These are phyloP conservation scores for Lathyrus tuberosus DNA, from an alignment of 306 rosid genomes.

Conservation along the genomic window DNA sequence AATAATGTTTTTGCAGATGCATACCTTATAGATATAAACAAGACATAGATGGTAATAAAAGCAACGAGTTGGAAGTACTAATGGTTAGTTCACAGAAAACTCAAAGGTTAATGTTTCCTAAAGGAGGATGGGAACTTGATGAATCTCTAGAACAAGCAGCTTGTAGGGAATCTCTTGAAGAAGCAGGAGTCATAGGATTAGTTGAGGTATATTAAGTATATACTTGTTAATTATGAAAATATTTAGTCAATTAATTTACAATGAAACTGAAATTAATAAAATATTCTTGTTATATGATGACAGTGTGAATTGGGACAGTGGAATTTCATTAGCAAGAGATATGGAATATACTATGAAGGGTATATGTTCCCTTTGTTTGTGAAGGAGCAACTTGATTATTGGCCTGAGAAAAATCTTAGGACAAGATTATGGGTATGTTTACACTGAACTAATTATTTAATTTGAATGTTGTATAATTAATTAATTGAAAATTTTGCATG, in stretches of 20 bases:
- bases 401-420: slow-evolving; percentile 87
- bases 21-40: slow-evolving; percentile 84
- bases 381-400: slow-evolving; percentile 80
- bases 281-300: background rate
- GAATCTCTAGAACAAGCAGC: slow-evolving; percentile 96
- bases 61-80: slow-evolving; percentile 72
- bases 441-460: background rate
- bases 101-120: slow-evolving; percentile 80
- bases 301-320: slow-evolving; percentile 90
- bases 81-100: slow-evolving; percentile 92
- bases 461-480: background rate
- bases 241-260: background rate
- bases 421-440: slow-evolving; percentile 78
- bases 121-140: slow-evolving; percentile 99
- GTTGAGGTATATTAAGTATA: slow-evolving; percentile 60
- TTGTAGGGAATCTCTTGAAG: slow-evolving; percentile 86
- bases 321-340: slow-evolving; percentile 88
- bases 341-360: slow-evolving; percentile 85
- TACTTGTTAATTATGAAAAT: background rate
- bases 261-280: background rate
- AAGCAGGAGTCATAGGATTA: slow-evolving; percentile 87
- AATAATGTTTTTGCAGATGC: slow-evolving; percentile 57
- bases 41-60: slow-evolving; percentile 44
- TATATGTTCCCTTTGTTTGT: slow-evolving; percentile 91
- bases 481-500: background rate